Evolutionary conservation across 176 grass and related monocot species (phyloP).

Genomic region (Hyparrhenia diplandra): DNA sequence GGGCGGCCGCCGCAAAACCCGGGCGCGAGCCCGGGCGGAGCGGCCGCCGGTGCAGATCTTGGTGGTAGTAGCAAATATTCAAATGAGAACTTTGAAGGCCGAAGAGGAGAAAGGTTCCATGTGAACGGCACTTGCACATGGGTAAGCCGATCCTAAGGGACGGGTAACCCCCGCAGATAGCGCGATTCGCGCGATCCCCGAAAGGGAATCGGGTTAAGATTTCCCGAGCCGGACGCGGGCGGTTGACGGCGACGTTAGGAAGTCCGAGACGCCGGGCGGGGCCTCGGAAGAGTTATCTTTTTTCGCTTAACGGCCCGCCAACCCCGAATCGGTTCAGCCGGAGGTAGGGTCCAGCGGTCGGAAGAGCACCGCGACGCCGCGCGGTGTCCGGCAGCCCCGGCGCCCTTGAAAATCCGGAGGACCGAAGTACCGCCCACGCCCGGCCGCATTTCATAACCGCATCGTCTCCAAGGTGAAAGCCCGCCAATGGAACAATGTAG

Average conservation of each 20-base stretch:
- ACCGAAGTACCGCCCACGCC: no score
- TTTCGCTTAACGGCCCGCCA: no score
- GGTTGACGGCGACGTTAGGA: no score
- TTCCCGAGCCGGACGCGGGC: constrained; percentile 33
- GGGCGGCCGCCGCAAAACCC: no score
- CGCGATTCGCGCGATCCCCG: no score
- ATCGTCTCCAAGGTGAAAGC: no score
- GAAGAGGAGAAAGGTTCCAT: neutral
- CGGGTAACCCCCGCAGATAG: neutral
- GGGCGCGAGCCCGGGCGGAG: constrained; percentile 45
- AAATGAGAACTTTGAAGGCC: constrained; percentile 2
- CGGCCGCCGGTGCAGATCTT: constrained; percentile 68
- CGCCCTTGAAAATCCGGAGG: no score
- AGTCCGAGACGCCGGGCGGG: no score
- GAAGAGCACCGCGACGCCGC: constrained; percentile 60
- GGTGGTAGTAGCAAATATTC: constrained; percentile 12
- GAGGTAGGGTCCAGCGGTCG: constrained; percentile 66
- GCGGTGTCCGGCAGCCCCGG: no score
- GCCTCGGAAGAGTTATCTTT: no score
- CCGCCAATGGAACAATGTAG: constrained; percentile 62
- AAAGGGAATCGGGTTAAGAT: constrained; percentile 42
- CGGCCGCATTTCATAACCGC: no score
- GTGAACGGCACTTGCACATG: constrained; percentile 54
- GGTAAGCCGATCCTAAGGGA: constrained; percentile 53
- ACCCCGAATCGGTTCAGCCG: constrained; percentile 64